These are phyloP conservation scores for Triticum timopheevii DNA, from an alignment of 176 grass and related monocot genomes.

Conservation along the genomic window DNA sequence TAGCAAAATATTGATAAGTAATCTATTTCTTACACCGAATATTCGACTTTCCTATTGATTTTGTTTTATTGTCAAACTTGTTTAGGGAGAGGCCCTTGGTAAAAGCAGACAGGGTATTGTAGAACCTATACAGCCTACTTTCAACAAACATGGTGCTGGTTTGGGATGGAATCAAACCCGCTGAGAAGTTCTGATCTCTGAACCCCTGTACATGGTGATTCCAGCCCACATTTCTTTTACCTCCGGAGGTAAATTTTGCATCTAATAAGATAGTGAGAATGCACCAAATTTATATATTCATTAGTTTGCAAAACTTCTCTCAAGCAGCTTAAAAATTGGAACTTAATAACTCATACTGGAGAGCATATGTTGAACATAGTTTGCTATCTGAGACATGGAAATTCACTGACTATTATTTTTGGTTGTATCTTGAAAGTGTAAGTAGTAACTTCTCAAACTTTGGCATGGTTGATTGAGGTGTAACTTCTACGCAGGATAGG, in stretches of 20 bases:
- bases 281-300: constrained; percentile 1
- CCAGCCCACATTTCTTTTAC: neutral
- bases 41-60: constrained; percentile 12
- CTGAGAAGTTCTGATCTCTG: constrained; percentile 16
- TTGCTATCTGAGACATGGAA: neutral
- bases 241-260: constrained; percentile 30
- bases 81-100: constrained; percentile 71
- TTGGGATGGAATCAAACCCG: constrained; percentile 64
- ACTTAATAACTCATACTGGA: neutral
- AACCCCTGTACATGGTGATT: constrained; percentile 24
- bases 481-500: neutral
- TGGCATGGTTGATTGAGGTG: constrained; percentile 23
- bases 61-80: constrained; percentile 9
- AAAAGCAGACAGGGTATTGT: constrained; percentile 74
- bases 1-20: neutral
- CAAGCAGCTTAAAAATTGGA: neutral
- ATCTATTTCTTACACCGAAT: constrained; percentile 7
- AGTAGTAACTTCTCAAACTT: constrained; percentile 3
- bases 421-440: neutral
- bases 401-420: neutral
- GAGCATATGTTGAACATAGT: neutral
- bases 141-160: constrained; percentile 74
- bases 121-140: constrained; percentile 61
- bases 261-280: neutral
- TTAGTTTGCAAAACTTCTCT: neutral